Evolutionary conservation across 2,329 filamentous ascomycete species (phyloP), one percentile per base, ranked within the genome.

Genomic region (Cyphellophora attinorum): DNA sequence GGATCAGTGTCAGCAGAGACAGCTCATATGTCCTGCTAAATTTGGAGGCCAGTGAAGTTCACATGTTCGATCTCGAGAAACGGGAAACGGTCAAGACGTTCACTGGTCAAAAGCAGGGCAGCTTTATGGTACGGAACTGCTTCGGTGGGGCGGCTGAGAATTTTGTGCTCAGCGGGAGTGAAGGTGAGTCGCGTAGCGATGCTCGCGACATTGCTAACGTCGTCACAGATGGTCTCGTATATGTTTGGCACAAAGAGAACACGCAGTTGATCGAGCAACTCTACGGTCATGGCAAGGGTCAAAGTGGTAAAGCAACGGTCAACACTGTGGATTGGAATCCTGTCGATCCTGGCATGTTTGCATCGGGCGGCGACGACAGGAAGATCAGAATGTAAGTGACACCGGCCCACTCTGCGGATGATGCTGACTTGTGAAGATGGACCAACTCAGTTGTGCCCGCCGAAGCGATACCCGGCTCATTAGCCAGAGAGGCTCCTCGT

Each of bases 311-410:
- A 29, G 36, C 42, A 11, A 79, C 76, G 40, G 89, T 91, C 45
- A 96, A 95, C 54, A 75, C 85, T 5, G 82, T 93, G 23, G 72
- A 81, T 14, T 98, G 91, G 89, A 91, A 89, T 51, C 88, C 91
- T 1, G 70, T 64, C 8, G 76, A 95, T 52, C 78, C 85, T 1
- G 75, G 74, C 41, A 80, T 95, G 65, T 85, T 95, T 59, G 91
- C 86, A 11, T 89, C 86, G 10, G 89, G 84, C 39, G 88, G 89
- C 12, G 91, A 98, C 56, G 91, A 96, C 52, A 70, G 72, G 35
- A 78, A 73, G 54, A 79, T 96, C 44, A 79, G 81, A 61, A 86
- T 98, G 81, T 95, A 67, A 67, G 82, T 65, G 56, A 17, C 18
- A 5, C 11, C n/a, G 4, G 19, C 15, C 6, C 13, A 11, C 12